Conservation (phyloP, 1,284 basidiomycete species). For the Ceratobasidium sp. region DNA sequence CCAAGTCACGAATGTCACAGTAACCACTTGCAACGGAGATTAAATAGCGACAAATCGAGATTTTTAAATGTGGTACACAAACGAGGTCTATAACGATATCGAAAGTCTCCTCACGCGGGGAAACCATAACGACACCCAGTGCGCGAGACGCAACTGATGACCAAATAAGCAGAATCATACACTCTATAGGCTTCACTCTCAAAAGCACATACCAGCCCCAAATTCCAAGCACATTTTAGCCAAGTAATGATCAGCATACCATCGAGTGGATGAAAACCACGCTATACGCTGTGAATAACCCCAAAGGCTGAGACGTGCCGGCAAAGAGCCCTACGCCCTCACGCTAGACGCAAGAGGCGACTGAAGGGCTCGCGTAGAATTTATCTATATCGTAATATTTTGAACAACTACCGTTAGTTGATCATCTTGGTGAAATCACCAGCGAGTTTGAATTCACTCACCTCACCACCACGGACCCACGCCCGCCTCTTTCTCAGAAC, state of each 20-base stretch:
- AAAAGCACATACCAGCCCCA: neutral
- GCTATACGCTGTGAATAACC: constrained; percentile 3
- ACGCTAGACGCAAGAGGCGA: neutral
- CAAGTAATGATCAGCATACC: neutral
- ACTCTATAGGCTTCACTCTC: neutral
- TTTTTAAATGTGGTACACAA: neutral
- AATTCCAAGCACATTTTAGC: neutral
- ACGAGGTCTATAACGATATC: neutral
- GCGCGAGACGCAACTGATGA: neutral
- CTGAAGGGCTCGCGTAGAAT: neutral
- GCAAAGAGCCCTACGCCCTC: neutral
- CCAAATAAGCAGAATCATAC: neutral
- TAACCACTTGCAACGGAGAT: neutral
- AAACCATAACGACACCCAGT: neutral
- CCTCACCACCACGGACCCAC: neutral
- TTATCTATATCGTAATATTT: neutral
- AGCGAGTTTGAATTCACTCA: neutral
- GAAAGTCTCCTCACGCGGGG: neutral
- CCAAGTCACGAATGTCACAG: neutral
- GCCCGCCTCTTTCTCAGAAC: neutral
- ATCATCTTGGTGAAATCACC: neutral
- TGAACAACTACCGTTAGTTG: neutral
- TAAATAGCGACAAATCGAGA: neutral
- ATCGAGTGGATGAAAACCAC: neutral
- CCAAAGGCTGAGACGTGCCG: neutral